Evolutionary conservation across 2,329 filamentous ascomycete species (phyloP), one percentile per base, ranked within the genome.

Genomic region (Colletotrichum tropicicola): DNA sequence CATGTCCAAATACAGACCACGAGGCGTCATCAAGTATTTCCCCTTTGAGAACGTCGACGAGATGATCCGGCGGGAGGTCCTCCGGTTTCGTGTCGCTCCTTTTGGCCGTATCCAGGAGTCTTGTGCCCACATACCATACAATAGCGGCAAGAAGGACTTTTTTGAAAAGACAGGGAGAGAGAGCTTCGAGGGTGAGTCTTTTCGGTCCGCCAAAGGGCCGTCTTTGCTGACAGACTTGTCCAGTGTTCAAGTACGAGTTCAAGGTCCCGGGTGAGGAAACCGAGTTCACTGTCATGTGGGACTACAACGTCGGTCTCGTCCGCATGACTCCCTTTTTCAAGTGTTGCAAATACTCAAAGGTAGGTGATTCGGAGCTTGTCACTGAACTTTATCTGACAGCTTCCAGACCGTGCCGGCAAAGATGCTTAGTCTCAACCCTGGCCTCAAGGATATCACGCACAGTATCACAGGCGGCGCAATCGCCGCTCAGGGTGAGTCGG

Each of bases 321-420:
- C 90, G 95, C 67, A 97, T 97, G 78, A 98, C 94, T 2, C 92
- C 94, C 27, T 92, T 98, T 74, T 98, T 98, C 85, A 97, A 97
- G 77, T 94, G 92, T 69, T 91, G 90, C 75, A 89, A 91, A 68
- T 95, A 95, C 74, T 87, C 91, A 68, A 99, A 99, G 89, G 95
- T 37, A 13, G 28, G n/a, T 19, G 9, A 10, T 47, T 5, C 7
- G 25, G n/a, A n/a, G n/a, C n/a, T n/a, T n/a, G n/a, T n/a, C n/a
- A n/a, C n/a, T n/a, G 6, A 4, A 13, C 5, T 7, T n/a, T 13
- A 4, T 5, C 37, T 65, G 53, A 71, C 48, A 60, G 35, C 57
- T 59, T 56, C 62, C 71, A 98, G 95, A 98, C 95, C 1, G 91
- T 91, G 19, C 94, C 95, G 2, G 92, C 91, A 7, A 97, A 95